phyloP scores from a whole-genome alignment of 225 moss, liverwort and hornwort species.

The Sphagnum contortum region DNA sequence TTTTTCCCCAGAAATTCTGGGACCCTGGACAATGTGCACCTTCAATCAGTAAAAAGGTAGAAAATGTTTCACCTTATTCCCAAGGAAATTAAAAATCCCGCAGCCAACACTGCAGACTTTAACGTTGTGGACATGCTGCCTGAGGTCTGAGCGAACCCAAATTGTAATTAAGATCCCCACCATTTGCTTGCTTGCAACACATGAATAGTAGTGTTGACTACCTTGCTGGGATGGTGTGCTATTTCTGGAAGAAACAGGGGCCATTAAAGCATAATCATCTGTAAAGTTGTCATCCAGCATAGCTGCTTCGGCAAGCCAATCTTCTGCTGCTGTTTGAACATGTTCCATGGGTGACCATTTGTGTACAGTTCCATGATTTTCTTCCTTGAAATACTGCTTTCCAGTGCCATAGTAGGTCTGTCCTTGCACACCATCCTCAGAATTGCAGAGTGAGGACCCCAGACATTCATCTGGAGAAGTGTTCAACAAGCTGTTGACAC shows the following conservation, averaged over 20 bases:
- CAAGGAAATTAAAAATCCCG: conserved; percentile 78
- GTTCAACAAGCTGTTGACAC: no score
- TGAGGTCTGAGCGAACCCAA: conserved; percentile 75
- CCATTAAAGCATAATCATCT: conserved; percentile 18
- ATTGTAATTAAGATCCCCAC: conserved; percentile 84
- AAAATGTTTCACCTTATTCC: conserved; percentile 56
- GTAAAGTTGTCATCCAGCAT: conserved; percentile 19
- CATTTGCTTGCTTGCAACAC: conserved; percentile 97
- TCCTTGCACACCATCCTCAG: no score
- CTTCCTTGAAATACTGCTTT: no score
- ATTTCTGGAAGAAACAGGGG: conserved; percentile 12
- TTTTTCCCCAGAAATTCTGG: no score
- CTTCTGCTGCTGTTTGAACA: conserved; percentile 21
- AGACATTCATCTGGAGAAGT: no score
- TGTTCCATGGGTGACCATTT: no score
- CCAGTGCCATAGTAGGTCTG: no score
- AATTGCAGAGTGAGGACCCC: no score
- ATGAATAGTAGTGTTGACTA: conserved; percentile 21
- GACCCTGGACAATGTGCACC: no score
- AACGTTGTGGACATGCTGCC: conserved; percentile 48
- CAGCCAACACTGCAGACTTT: conserved; percentile 62
- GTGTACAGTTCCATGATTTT: no score
- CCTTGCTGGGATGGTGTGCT: neutral
- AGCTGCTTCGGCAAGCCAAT: conserved; percentile 34
- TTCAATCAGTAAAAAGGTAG: no score